Evolutionary conservation across 768 basidiomycete genomes (phyloP).

Genomic region (Crucibulum laeve): DNA sequence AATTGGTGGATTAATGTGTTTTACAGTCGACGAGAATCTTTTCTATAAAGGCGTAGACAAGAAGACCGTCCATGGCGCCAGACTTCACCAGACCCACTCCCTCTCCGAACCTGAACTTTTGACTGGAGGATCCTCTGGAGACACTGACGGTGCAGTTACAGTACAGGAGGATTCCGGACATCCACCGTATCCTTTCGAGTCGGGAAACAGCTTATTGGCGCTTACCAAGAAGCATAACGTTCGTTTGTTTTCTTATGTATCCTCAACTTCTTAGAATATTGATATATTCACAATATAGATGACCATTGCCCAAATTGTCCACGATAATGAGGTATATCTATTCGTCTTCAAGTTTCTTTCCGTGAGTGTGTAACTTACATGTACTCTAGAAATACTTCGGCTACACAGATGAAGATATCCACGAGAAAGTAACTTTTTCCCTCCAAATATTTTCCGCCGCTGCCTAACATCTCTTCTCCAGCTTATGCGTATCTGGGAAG

Average conservation of each 20-base stretch:
- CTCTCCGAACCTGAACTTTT: slow-evolving; percentile 28
- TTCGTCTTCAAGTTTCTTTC: neutral
- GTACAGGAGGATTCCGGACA: slow-evolving; percentile 28
- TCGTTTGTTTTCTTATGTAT: slow-evolving; percentile 38
- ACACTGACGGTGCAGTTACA: neutral
- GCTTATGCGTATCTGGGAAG: slow-evolving; percentile 78
- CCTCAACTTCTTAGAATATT: slow-evolving; percentile 2
- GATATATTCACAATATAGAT: slow-evolving; percentile 41
- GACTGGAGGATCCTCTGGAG: too few species aligned
- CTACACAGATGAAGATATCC: slow-evolving; percentile 69
- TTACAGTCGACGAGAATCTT: slow-evolving; percentile 82
- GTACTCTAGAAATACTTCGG: slow-evolving; percentile 54
- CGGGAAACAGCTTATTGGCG: slow-evolving; percentile 69
- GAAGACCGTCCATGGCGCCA: slow-evolving; percentile 69
- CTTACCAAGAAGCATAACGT: slow-evolving; percentile 81
- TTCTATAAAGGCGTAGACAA: slow-evolving; percentile 94
- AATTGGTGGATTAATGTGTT: slow-evolving; percentile 3
- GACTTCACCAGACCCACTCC: slow-evolving; percentile 63
- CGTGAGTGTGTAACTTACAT: slow-evolving; percentile 1
- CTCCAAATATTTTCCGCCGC: neutral
- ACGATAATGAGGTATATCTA: slow-evolving; percentile 72
- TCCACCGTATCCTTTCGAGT: slow-evolving; percentile 82
- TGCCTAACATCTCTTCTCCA: slow-evolving; percentile 17
- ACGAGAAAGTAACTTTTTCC: slow-evolving; percentile 50
- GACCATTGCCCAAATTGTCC: slow-evolving; percentile 91